A percentile compares a stretch with the other conserved stretches of the same genome.
These are phyloP conservation scores for Lobosporangium transversale DNA, from an alignment of 192 early-diverging fungal species.

Conservation along the genomic window DNA sequence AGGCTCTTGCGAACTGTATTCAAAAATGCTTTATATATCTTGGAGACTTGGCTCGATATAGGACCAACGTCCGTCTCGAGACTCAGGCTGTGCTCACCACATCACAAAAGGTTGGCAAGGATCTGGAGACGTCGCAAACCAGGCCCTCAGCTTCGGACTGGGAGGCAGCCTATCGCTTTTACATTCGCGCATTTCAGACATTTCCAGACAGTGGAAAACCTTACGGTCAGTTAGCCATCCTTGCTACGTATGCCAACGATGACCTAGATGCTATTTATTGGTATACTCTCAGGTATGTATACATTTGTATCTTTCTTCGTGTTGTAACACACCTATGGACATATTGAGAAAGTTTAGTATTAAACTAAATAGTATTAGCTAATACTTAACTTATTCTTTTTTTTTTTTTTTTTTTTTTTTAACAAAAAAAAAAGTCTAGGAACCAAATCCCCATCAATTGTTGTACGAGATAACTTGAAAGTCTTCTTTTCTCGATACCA, in stretches of 20 bases:
- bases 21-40: conserved; percentile 64
- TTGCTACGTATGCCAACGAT: conserved; percentile 48
- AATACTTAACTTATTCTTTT: neutral
- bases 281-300: conserved; percentile 54
- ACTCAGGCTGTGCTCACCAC: conserved; percentile 21
- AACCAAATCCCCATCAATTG: conserved; percentile 58
- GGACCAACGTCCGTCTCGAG: conserved; percentile 40
- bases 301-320: no score
- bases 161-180: conserved; percentile 29
- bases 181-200: conserved; percentile 23
- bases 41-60: conserved; percentile 66
- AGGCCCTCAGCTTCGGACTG: conserved; percentile 31
- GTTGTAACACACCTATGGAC: no score
- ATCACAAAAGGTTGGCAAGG: conserved; percentile 1
- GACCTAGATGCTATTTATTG: conserved; percentile 59
- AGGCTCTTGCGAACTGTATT: conserved; percentile 53
- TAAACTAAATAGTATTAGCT: no score
- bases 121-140: neutral
- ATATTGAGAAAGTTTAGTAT: no score
- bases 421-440: conserved; percentile 57
- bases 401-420: neutral
- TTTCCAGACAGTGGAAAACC: conserved; percentile 51
- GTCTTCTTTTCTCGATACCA: conserved; percentile 61
- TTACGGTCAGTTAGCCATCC: conserved; percentile 57
- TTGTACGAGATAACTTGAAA: conserved; percentile 63